Conservation (phyloP, 2,329 filamentous ascomycete genomes). For the Cladorrhinum sp. region DNA sequence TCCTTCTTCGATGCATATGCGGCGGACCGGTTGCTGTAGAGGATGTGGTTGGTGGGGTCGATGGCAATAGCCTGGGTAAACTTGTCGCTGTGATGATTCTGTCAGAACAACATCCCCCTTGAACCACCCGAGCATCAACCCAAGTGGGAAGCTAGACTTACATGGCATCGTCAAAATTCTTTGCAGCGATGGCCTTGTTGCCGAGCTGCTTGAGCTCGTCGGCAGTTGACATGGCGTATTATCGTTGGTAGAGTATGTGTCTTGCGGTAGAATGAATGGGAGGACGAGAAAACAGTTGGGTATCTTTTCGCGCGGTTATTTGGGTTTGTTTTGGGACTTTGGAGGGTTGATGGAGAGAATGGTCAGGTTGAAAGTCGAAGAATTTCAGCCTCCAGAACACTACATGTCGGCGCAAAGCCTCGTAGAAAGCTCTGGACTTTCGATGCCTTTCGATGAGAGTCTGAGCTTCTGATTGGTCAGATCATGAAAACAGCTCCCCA, state of each 20-base stretch:
- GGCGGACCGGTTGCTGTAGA: conserved; percentile 95
- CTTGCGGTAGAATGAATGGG: not conserved
- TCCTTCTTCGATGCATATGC: conserved; percentile 85
- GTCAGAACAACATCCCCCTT: conserved; percentile 20
- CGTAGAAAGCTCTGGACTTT: conserved; percentile 29
- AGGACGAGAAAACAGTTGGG: not conserved
- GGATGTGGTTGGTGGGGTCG: conserved; percentile 87
- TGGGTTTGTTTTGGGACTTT: not conserved
- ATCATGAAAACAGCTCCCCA: conserved; percentile 20
- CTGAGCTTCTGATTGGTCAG: conserved; percentile 23
- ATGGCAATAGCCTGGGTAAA: conserved; percentile 91
- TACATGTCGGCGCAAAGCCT: conserved; percentile 8
- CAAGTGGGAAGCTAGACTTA: conserved; percentile 51
- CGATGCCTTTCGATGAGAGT: conserved; percentile 29
- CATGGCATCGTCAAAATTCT: conserved; percentile 95
- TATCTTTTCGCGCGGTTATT: not conserved
- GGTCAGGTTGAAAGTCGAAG: conserved; percentile 8
- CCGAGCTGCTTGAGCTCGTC: conserved; percentile 92
- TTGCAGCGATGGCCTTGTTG: conserved; percentile 97
- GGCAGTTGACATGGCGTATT: conserved; percentile 52
- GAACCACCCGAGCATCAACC: not conserved
- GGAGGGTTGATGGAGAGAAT: not conserved
- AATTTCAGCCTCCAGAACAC: conserved; percentile 17
- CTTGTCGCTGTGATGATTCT: conserved; percentile 63
- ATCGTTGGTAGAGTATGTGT: not conserved